Percentiles rank a stretch among this genome's conserved stretches.
phyloP scores from a whole-genome alignment of 202 grass and related monocot species.

The Eragrostis tef region DNA sequence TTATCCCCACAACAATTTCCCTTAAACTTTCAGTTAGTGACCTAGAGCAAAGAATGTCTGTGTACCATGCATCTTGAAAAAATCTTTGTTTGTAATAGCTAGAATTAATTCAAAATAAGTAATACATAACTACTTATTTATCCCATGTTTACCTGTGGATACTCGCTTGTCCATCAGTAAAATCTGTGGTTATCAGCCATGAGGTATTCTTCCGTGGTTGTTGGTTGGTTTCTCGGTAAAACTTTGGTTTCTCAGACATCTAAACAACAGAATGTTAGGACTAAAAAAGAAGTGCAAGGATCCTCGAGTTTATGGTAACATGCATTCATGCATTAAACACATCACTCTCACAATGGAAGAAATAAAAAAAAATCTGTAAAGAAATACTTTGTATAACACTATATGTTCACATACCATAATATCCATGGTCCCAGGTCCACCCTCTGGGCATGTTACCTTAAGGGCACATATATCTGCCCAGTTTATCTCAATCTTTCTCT shows the following conservation, averaged over 20 bases:
- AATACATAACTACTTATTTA: background rate
- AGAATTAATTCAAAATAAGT: too few species aligned
- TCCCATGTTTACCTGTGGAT: slow-evolving; percentile 47
- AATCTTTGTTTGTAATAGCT: too few species aligned
- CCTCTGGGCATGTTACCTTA: slow-evolving; percentile 56
- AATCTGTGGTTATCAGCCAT: slow-evolving; percentile 61
- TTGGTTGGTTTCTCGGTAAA: slow-evolving; percentile 61
- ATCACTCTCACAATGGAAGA: background rate
- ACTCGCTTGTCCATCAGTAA: slow-evolving; percentile 69
- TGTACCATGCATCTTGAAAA: too few species aligned
- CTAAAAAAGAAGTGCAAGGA: background rate
- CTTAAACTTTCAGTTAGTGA: too few species aligned
- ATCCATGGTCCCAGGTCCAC: slow-evolving; percentile 55
- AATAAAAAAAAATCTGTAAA: background rate
- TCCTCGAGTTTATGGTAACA: background rate
- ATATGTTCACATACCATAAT: slow-evolving; percentile 52
- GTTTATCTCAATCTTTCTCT: slow-evolving; percentile 75
- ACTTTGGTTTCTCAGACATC: slow-evolving; percentile 60
- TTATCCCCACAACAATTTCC: too few species aligned
- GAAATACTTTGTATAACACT: background rate
- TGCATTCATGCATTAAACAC: background rate
- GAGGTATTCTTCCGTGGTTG: slow-evolving; percentile 57
- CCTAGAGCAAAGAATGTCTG: background rate
- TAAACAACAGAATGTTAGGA: slow-evolving; percentile 26
- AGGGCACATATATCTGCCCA: slow-evolving; percentile 60